Evolutionary conservation across 352 stramenopile genomes (phyloP), one percentile per base, ranked within the genome.

Genomic region (Blastocystis sp.): DNA sequence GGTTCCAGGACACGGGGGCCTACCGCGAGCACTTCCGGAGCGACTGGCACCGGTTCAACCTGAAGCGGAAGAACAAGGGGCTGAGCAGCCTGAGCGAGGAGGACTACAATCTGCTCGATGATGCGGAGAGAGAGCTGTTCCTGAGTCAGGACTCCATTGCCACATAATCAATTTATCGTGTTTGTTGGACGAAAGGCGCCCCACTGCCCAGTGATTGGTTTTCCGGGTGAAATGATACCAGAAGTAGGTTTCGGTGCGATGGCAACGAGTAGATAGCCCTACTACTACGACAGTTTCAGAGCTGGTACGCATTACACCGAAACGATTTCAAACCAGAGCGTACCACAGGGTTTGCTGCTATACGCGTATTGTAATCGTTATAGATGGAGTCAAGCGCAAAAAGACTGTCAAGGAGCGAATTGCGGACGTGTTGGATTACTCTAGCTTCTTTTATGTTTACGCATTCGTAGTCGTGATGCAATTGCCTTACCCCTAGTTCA

Each of bases 1-100:
- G 92, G 67, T 96, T 96, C 62, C 91, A 91, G 62, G 91, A 93
- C 60, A 92, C 93, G 88, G 91, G 90, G 66, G 88, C 90, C 14
- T 95, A 95, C 89, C 93, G 93, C n/a, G 92, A 95, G 77, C 93
- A 96, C 86, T 96, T 95, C 81, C 92, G 93, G 28, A 94, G 92
- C 17, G 92, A 95, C 62, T 96, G 93, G 93, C 93, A 96, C 80
- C 93, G 93, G 53, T 96, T 94, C 90, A 96, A 96, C 88, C 91
- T 96, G 40, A 96, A 96, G 84, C 89, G 92, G 71, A 96, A 96
- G 89, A 90, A 93, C 9, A 93, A 92, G 69, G 94, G 93, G 88
- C 90, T 92, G 87, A 71, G 89, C 3, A 59, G 93, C 23, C 91
- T 95, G 14, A 88, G 41, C 9, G 71, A 76, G 52, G 74, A 86